Evolutionary conservation across 202 grass and related monocot genomes (phyloP).

Genomic region (Dendrocalamus latiflorus): DNA sequence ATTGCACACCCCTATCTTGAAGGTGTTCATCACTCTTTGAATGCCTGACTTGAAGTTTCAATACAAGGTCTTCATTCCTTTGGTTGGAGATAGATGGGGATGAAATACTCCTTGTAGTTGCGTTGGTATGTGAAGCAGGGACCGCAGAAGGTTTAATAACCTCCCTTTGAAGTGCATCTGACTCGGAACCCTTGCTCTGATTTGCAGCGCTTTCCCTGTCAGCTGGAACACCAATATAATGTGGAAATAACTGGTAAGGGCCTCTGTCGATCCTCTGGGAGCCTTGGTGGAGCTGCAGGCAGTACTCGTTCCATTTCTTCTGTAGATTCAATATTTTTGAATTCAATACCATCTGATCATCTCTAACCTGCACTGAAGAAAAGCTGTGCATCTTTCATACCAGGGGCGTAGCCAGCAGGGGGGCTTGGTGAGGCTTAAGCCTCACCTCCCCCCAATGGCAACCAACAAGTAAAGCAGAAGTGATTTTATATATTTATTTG

Average conservation of each 20-base stretch:
- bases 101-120: conserved; percentile 49
- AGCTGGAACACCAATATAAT: too few species aligned
- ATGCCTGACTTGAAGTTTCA: conserved; percentile 48
- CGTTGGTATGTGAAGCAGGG: conserved; percentile 8
- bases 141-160: conserved; percentile 35
- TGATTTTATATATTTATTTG: too few species aligned
- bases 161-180: conserved; percentile 7
- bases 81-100: conserved; percentile 47
- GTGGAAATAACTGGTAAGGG: too few species aligned
- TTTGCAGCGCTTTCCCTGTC: conserved; percentile 24
- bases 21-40: too few species aligned
- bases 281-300: too few species aligned
- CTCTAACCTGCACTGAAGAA: conserved; percentile 81
- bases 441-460: too few species aligned
- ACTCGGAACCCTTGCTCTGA: conserved; percentile 29
- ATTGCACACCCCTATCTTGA: conserved; percentile 16
- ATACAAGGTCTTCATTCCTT: conserved; percentile 47
- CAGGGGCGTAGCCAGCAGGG: too few species aligned
- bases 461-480: too few species aligned
- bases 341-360: conserved; percentile 63
- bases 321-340: conserved; percentile 69
- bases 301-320: conserved; percentile 79
- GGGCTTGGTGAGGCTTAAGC: too few species aligned
- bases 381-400: conserved; percentile 52
- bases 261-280: too few species aligned